Base-by-base conservation (phyloP, 768 basidiomycete species). In the Xerocomus brunneocitrinus region DNA sequence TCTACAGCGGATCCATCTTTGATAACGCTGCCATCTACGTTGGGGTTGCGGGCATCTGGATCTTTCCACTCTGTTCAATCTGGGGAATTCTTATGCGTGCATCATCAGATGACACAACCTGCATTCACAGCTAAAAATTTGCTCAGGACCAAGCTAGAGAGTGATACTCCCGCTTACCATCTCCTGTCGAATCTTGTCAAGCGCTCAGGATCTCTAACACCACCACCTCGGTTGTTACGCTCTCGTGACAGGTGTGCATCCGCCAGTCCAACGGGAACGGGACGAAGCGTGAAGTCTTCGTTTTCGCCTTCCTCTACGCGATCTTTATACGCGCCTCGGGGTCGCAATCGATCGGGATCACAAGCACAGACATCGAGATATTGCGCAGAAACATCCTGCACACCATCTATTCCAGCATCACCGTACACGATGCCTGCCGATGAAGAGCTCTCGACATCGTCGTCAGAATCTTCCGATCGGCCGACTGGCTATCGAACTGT, bases 1-100 rank as follows among this genome's bases (percentile, higher is more conserved):
- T 80, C 83, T 9, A 73, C 76, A 4, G 69, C 78, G 27, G 79
- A 83, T 59, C 72, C 77, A 13, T 71, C 75, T n/a, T 59, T 71
- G 8, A 81, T 91, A 44, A 60, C 73, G 10, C 68, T 91, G 1
- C 89, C 89, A 6, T 83, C 86, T 7, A 91, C 89, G 0, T 72
- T 89, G 38, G 89, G 89, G 22, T 61, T 87, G 3, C 80, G 84
- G 42, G 56, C 73, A 16, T 66, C 68, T 42, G 59, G 62, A 19
- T 67, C 74, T 14, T 66, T 47, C 3, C 68, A 71, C 44, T 52
- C 58, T 1, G 49, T 58, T 39, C 57, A 58, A 19, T 53, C 49
- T 47, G 56, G 45, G 47, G 54, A 50, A 3, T 36, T 38, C 19
- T 54, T 32, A 12, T 44, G 47, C 34, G 28, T 19, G 5, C n/a